phyloP scores from a whole-genome alignment of 352 stramenopile species.

The Phytophthora idaei region DNA sequence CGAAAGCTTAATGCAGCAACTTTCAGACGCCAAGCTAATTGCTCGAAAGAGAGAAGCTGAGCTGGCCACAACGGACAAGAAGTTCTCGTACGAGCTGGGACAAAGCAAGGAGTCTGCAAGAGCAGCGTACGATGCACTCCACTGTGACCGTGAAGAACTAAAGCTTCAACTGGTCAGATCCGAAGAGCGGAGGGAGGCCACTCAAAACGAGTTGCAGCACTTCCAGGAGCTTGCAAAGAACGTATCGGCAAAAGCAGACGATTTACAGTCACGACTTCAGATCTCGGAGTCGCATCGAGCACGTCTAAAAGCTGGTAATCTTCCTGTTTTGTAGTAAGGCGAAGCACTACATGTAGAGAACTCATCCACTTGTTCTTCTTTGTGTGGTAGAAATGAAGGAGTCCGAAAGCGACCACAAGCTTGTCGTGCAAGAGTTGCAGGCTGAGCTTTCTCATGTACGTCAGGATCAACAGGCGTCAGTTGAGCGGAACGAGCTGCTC shows the following conservation, averaged over 20 bases:
- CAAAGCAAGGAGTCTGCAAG: constrained; percentile 72
- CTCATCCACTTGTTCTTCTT: constrained; percentile 7
- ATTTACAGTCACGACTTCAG: constrained; percentile 56
- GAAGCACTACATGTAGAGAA: neutral
- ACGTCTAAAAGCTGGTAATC: constrained; percentile 40
- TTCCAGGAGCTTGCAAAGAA: constrained; percentile 55
- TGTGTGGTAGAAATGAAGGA: constrained; percentile 46
- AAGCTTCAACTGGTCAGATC: constrained; percentile 58
- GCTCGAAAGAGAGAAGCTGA: constrained; percentile 62
- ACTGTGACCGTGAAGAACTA: constrained; percentile 63
- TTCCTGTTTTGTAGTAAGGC: neutral
- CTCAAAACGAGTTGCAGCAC: constrained; percentile 56
- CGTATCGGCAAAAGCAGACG: constrained; percentile 57
- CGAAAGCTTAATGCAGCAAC: constrained; percentile 57
- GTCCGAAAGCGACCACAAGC: constrained; percentile 37
- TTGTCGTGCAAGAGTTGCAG: constrained; percentile 38
- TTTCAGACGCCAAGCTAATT: constrained; percentile 63
- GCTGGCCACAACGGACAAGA: constrained; percentile 60
- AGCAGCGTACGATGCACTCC: constrained; percentile 67
- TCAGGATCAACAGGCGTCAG: constrained; percentile 31
- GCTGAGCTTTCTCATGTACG: constrained; percentile 36
- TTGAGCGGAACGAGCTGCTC: constrained; percentile 43
- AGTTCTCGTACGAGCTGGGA: constrained; percentile 67
- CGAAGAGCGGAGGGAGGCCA: constrained; percentile 50
- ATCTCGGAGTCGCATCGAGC: constrained; percentile 48